A percentile compares a stretch with the other conserved stretches of the same genome.
Conservation (phyloP, 2,329 filamentous ascomycete species). For the Cercospora sesami region DNA sequence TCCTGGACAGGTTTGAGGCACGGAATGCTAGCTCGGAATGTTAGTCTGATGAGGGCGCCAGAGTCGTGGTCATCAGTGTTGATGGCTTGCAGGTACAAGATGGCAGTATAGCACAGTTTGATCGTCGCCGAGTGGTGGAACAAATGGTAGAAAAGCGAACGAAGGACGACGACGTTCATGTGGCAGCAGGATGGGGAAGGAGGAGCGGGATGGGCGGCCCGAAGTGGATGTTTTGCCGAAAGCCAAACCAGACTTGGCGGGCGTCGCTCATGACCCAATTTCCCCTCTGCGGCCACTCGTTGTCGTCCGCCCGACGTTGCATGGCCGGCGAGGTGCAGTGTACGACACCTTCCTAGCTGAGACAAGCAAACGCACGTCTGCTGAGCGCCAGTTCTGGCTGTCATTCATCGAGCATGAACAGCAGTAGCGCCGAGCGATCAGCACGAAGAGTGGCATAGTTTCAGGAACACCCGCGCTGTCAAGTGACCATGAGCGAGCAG, state of each 20-base stretch:
- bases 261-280: slow-evolving; percentile 10
- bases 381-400: not conserved
- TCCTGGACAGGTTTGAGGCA: not conserved
- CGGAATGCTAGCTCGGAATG: not conserved
- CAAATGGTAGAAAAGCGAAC: not conserved
- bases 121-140: not conserved
- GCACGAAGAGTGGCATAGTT: not conserved
- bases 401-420: not conserved
- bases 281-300: slow-evolving; percentile 14
- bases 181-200: not conserved
- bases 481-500: slow-evolving; percentile 11
- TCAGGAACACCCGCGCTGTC: slow-evolving; percentile 10
- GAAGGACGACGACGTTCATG: not conserved
- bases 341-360: slow-evolving; percentile 14
- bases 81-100: not conserved
- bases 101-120: not conserved
- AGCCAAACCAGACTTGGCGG: not conserved
- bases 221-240: not conserved
- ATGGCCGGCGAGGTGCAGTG: slow-evolving; percentile 1
- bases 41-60: not conserved
- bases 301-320: slow-evolving; percentile 9
- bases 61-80: not conserved
- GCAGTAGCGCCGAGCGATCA: slow-evolving; percentile 9
- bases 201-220: not conserved
- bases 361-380: slow-evolving; percentile 6